Conservation (phyloP, 2,329 filamentous ascomycete species). For the Cladosporium phlei region DNA sequence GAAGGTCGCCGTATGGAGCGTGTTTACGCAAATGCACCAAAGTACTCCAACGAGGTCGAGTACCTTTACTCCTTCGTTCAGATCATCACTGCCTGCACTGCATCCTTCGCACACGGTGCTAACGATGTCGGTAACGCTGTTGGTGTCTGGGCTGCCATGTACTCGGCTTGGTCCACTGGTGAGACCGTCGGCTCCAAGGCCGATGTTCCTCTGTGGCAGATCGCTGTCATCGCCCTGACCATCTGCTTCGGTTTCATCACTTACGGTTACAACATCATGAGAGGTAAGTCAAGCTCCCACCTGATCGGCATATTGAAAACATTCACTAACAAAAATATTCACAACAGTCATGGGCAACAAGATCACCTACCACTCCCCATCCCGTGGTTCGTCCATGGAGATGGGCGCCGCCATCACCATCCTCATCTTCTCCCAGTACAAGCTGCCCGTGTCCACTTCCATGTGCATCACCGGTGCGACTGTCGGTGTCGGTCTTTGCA, state of each 20-base stretch:
- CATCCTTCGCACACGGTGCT: conserved; percentile 66
- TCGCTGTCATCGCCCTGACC: conserved; percentile 59
- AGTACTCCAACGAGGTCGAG: conserved; percentile 61
- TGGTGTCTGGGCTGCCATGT: conserved; percentile 60
- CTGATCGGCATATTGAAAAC: neutral
- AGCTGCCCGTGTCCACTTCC: conserved; percentile 60
- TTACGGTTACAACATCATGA: conserved; percentile 63
- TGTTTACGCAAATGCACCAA: conserved; percentile 52
- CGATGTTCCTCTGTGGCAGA: conserved; percentile 68
- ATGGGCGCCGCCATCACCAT: conserved; percentile 59
- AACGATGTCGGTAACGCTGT: conserved; percentile 63
- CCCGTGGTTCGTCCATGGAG: conserved; percentile 57
- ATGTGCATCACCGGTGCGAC: conserved; percentile 61
- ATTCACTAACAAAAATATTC: conserved; percentile 28
- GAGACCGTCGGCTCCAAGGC: conserved; percentile 52
- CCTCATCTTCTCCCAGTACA: conserved; percentile 58
- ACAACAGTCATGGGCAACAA: conserved; percentile 51
- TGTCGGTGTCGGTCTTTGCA: conserved; percentile 59
- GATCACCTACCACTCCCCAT: conserved; percentile 55
- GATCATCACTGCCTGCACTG: conserved; percentile 64
- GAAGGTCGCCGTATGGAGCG: conserved; percentile 66
- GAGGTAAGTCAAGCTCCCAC: conserved; percentile 49
- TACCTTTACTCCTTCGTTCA: conserved; percentile 64
- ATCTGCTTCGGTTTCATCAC: conserved; percentile 57
- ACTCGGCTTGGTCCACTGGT: conserved; percentile 54